Base-by-base conservation (phyloP, 225 moss, liverwort and hornwort genomes). In the Physcomitrium patens region DNA sequence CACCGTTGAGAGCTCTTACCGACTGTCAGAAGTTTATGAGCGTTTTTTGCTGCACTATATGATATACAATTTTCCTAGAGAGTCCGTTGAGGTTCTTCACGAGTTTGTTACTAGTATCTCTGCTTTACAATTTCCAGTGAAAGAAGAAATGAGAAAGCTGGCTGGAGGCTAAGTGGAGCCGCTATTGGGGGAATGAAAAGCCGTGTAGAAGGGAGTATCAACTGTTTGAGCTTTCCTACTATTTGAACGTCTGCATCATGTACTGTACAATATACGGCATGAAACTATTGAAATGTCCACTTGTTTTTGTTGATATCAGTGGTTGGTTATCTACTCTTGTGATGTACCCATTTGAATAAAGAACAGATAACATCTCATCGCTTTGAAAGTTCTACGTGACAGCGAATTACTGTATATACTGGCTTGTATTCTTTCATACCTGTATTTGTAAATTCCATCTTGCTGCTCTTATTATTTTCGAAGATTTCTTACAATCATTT, bases 291-390 rank as follows among this genome's bases (percentile, higher is more conserved):
- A 84, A 68, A 72, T 85, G 75, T 82, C 82, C 74, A 71, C 77
- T 82, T 82, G 64, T 81, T 79, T 37, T 80, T 84, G 84, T 82
- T 82, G 79, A 77, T 79, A 78, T 75, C 70, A 73, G 75, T 69
- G 73, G 76, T 54, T 79, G 44, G 77, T 80, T 71, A 75, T 75
- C 59, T 80, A 71, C 74, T 77, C 59, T 83, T 80, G 80, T 80
- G 76, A 78, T 74, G 80, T 77, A 76, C 77, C 75, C 56, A 74
- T 86, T 77, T 82, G 79, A 82, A 86, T 86, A 86, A 37, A 78
- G 77, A 79, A 69, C 62, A 71, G 7, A 24, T 24, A 37, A 37
- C 16, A 61, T 74, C 1, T 74, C 17, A 27, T 65, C 20, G 59
- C 27, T 67, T 49, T 71, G 66, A 16, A 65, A 48, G 24, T 18